Conservation (phyloP, 2,329 filamentous ascomycete genomes). For the Sclerotinia trifoliorum region DNA sequence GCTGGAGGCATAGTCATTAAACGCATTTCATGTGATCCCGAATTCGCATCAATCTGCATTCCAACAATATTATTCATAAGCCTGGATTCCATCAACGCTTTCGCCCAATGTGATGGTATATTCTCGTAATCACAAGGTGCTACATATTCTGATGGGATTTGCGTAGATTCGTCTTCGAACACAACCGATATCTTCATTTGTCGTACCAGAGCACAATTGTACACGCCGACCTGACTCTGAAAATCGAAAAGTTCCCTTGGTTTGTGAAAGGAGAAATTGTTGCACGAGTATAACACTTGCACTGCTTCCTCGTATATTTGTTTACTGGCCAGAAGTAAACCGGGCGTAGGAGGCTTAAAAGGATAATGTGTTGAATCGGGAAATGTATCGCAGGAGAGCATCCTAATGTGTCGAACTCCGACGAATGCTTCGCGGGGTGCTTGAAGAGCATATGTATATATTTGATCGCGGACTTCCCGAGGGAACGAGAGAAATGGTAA, state of each 20-base stretch:
- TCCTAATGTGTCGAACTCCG: constrained; percentile 11
- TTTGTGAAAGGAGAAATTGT: constrained; percentile 18
- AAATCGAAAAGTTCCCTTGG: constrained; percentile 18
- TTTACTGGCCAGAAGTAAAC: constrained; percentile 4
- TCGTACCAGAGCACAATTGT: constrained; percentile 14
- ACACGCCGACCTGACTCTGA: constrained; percentile 8
- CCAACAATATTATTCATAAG: constrained; percentile 7
- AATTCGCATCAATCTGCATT: constrained; percentile 18
- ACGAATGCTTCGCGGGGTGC: constrained; percentile 20
- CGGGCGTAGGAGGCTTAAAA: constrained; percentile 19
- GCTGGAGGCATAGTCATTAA: constrained; percentile 14
- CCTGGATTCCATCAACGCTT: constrained; percentile 5
- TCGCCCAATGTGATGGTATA: constrained; percentile 18
- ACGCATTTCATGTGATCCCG: constrained; percentile 6
- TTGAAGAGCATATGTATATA: constrained; percentile 34
- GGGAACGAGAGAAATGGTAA: constrained; percentile 34
- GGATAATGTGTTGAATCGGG: constrained; percentile 20
- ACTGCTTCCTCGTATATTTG: constrained; percentile 17
- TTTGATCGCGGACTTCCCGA: constrained; percentile 37
- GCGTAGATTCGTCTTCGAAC: constrained; percentile 14
- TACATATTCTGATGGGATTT: constrained; percentile 4
- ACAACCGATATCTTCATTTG: constrained; percentile 17
- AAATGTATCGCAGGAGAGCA: constrained; percentile 19
- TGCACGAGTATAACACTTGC: constrained; percentile 12
- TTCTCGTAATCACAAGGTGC: constrained; percentile 19